Evolutionary conservation across 2,329 filamentous ascomycete genomes (phyloP), one percentile per base, ranked within the genome.

Genomic region (Pyricularia pennisetigena): DNA sequence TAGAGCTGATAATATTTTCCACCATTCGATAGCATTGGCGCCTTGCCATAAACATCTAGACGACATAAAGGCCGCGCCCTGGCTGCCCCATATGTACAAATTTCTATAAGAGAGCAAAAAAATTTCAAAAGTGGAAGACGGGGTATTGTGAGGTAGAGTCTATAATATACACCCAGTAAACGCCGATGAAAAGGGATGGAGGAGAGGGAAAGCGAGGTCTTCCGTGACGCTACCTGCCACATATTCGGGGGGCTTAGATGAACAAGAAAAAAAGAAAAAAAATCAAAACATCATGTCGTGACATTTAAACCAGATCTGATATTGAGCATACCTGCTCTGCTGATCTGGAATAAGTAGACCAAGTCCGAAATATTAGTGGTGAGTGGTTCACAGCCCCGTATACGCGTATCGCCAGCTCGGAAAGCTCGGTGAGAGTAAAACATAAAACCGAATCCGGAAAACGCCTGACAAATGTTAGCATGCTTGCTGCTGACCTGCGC

Each of bases 101-200:
- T 6, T 49, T n/a, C 41, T 49, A 49, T 20, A 49, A 49, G 41
- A 41, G 14, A 49, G 7, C 10, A 49, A 7, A 49, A 7, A 49
- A 49, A 9, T 4, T n/a, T 49, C 16, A 49, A n/a, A 49, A 23
- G 32, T 24, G 26, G 24, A 4, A 28, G 30, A 35, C 12, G 64
- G 65, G 65, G 65, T 66, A 66, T 66, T 66, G 16, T 65, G 63
- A 23, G 24, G 63, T 23, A 23, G 20, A 64, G 29, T 10, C 41
- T n/a, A n/a, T n/a, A 5, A 28, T 62, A 49, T 26, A 54, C 35
- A 12, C n/a, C 30, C 16, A 30, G n/a, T 6, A 65, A 23, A 64
- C 29, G 61, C 61, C 61, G 28, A 64, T 14, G 32, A 41, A 65
- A 49, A 14, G 24, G 28, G 10, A 54, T 10, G 4, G 9, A 4